Evolutionary conservation across 768 basidiomycete genomes (phyloP).

Genomic region (Epithele typhae): DNA sequence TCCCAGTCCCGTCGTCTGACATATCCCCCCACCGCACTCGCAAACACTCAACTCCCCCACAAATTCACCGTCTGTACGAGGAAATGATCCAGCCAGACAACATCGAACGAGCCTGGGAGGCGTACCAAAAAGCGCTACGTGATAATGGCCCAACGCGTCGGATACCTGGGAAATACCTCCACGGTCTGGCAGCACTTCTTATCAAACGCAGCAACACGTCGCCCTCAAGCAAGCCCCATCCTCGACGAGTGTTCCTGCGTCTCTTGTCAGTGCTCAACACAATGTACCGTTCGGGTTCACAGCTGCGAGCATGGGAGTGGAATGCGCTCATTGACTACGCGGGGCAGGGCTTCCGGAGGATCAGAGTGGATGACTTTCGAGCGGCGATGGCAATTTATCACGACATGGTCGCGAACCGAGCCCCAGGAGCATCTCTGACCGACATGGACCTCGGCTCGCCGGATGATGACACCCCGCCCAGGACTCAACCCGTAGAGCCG

Average conservation of each 20-base stretch:
- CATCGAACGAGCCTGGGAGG: conserved; percentile 10
- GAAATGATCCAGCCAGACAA: background rate
- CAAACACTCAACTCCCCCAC: too few species aligned
- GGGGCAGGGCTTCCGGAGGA: conserved; percentile 61
- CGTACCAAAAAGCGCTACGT: conserved; percentile 7
- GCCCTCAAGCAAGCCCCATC: conserved; percentile 42
- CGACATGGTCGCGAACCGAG: conserved; percentile 48
- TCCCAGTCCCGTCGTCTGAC: background rate
- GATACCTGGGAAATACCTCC: conserved; percentile 41
- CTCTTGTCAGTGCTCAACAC: conserved; percentile 64
- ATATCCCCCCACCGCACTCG: background rate
- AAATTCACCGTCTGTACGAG: conserved; percentile 5
- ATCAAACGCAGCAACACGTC: conserved; percentile 21
- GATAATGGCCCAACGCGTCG: conserved; percentile 2
- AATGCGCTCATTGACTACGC: conserved; percentile 68
- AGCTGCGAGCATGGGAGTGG: conserved; percentile 64
- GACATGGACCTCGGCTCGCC: background rate
- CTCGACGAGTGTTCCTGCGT: conserved; percentile 56
- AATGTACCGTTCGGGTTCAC: conserved; percentile 52
- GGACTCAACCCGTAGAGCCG: conserved; percentile 33
- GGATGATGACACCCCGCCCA: background rate
- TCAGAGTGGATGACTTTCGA: conserved; percentile 52
- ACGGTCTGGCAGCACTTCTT: conserved; percentile 59
- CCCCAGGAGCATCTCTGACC: conserved; percentile 35
- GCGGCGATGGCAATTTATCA: conserved; percentile 55